Base-by-base conservation (phyloP, 2,329 filamentous ascomycete genomes). In the Magnaporthiopsis incrustans region DNA sequence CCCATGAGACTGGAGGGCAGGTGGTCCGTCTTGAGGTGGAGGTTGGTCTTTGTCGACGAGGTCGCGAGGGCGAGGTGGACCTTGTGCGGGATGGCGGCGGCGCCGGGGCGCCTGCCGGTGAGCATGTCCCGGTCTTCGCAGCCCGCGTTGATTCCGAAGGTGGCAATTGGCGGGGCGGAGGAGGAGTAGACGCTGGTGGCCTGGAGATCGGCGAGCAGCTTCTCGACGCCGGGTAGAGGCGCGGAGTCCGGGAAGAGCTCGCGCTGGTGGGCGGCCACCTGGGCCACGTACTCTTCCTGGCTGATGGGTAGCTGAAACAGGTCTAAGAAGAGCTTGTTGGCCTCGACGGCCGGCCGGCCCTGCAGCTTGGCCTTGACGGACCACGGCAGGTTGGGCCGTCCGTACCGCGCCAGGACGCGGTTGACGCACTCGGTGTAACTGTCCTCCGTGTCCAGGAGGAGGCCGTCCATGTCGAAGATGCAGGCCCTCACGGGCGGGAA, bases 391-490 rank as follows among this genome's bases (percentile, higher is more conserved):
- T 79, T 74, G 1, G 91, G 89, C 61, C 86, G 86, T 71, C 82
- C 84, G 76, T 95, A 91, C 72, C 89, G 87, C 64, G 82, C 81
- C 56, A 99, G 87, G 53, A 98, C 84, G 30, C 86, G 81, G 77
- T 99, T 97, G 66, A 92, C 89, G 76, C 90, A 89, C 32, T 85
- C 74, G 0, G 92, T 95, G 81, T 98, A 98, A 64, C 87, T 76
- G 71, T 98, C 95, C 80, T 98, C 95, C 44, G 91, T 92, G 77
- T 98, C 88, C 73, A 99, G 90, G 26, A 99, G 85, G 50, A 99
- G 88, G 66, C 95, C 95, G 77, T 99, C 95, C 93, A 98, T 97
- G 81, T 99, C 95, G 76, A 99, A 98, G 68, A 99, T 88, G 77
- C 93, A 97, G 69, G 94, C 95, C 70, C 92, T 85, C 65, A 98